A percentile compares a stretch with the other conserved stretches of the same genome.
phyloP scores from a whole-genome alignment of 2,329 filamentous ascomycete genomes.

The Microdochium paspali region DNA sequence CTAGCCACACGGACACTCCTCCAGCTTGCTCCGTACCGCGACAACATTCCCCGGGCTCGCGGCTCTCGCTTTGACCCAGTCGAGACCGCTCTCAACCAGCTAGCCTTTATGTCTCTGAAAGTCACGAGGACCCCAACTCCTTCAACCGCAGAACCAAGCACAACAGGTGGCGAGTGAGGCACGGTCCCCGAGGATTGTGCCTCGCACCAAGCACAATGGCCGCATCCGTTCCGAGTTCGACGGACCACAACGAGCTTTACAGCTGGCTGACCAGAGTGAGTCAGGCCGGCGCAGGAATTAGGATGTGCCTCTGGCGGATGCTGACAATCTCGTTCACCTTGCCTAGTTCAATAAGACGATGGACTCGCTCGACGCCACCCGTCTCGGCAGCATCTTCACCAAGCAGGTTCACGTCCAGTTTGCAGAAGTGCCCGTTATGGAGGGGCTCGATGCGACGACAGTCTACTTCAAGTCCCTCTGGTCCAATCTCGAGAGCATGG shows the following conservation, averaged over 20 bases:
- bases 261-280: neutral
- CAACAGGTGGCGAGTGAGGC: neutral
- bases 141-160: too few relatives aligned
- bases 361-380: constrained; percentile 10
- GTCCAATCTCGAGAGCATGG: constrained; percentile 10
- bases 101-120: too few relatives aligned
- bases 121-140: too few relatives aligned
- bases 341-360: constrained; percentile 10
- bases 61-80: neutral
- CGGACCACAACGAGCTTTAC: neutral
- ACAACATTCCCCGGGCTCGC: neutral
- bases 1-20: neutral
- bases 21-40: neutral
- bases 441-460: constrained; percentile 8
- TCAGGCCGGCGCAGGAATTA: neutral
- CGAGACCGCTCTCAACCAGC: too few relatives aligned
- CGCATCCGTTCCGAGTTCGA: neutral
- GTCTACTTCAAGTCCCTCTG: constrained; percentile 7
- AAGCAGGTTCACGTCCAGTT: constrained; percentile 10
- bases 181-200: neutral
- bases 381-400: constrained; percentile 7
- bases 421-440: constrained; percentile 9
- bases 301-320: neutral
- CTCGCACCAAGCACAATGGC: neutral
- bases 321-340: neutral